Base-by-base conservation (phyloP, 2,329 filamentous ascomycete genomes). In the Chalaropsis ovoidea region DNA sequence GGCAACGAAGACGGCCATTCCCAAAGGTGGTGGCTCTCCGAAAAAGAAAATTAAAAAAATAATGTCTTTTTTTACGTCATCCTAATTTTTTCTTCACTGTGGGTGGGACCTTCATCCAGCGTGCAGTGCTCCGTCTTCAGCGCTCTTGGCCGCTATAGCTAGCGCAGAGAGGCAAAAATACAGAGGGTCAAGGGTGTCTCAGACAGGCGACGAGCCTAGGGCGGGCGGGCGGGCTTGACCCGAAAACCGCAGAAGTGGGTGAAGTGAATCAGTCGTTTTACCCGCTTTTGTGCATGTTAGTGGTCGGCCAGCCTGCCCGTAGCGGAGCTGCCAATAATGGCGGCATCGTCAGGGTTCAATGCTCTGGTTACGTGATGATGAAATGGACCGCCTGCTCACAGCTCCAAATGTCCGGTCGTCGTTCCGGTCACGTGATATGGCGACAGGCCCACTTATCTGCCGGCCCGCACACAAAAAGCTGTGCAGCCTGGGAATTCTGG, bases 281-380 rank as follows among this genome's bases (percentile, higher is more conserved):
- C 31, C 54, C 31, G 54, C 17, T 35, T 58, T 35, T 35, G 35
- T 39, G 15, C 15, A 39, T 35, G 27, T 39, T 58, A 35, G 54
- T 39, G 27, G 54, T 56, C 22, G 27, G 22, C 22, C 17, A 35
- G 4, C 3, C 31, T 3, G 31, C 7, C 35, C 35, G 35, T 39
- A 58, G 22, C 54, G 54, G 54, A 58, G 54, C 54, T 58, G 17
- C 54, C 54, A 58, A 58, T 19, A 58, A 31, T 39, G 54, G 54
- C 10, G 7, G 10, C 11, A 58, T n/a, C 15, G 31, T n/a, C 17
- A 39, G 6, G 24, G 13, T 8, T 31, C 54, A 39, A 17, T 58
- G 27, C 31, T 58, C 24, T 39, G 13, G 31, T 58, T 19, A n/a
- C n/a, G 54, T 58, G 13, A 35, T 39, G 54, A 56, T 47, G 6